Percentiles rank a stretch among this genome's conserved stretches.
phyloP scores from a whole-genome alignment of 768 basidiomycete genomes.

The Rhizopogon vesiculosus region DNA sequence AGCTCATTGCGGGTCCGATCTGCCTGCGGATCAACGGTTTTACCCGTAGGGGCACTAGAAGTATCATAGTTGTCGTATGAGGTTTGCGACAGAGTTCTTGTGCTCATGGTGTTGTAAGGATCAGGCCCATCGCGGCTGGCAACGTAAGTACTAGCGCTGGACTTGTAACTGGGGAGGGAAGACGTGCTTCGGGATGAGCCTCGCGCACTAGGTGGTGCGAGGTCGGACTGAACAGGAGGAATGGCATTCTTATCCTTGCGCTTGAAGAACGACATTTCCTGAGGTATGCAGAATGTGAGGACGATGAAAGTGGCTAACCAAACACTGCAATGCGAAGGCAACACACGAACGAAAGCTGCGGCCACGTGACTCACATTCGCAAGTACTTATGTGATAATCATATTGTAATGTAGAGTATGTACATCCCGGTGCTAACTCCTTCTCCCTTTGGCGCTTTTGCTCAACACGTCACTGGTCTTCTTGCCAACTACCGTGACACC shows the following conservation, averaged over 20 bases:
- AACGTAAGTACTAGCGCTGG: constrained; percentile 59
- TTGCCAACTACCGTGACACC: constrained; percentile 90
- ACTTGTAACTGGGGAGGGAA: constrained; percentile 39
- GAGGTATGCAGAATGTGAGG: background rate
- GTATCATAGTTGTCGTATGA: constrained; percentile 20
- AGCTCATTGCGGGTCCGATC: constrained; percentile 69
- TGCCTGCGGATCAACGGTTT: constrained; percentile 31
- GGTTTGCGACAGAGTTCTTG: constrained; percentile 20
- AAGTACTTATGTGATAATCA: too few species aligned
- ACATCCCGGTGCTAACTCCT: constrained; percentile 13
- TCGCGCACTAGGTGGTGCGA: constrained; percentile 20
- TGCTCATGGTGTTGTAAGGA: constrained; percentile 35
- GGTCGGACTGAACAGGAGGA: constrained; percentile 52
- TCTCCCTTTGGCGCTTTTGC: constrained; percentile 30
- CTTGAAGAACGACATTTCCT: constrained; percentile 41
- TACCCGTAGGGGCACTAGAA: constrained; percentile 2
- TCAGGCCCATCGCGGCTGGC: constrained; percentile 63
- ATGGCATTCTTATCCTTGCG: constrained; percentile 62
- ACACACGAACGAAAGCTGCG: background rate
- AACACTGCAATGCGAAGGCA: too few species aligned
- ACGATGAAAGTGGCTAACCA: background rate
- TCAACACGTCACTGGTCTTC: constrained; percentile 29
- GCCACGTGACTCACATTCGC: background rate
- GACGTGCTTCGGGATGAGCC: constrained; percentile 30
- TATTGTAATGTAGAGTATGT: too few species aligned